Conservation (phyloP, 1,139 yeast genomes). For the Lodderomyces oxycetoniae region DNA sequence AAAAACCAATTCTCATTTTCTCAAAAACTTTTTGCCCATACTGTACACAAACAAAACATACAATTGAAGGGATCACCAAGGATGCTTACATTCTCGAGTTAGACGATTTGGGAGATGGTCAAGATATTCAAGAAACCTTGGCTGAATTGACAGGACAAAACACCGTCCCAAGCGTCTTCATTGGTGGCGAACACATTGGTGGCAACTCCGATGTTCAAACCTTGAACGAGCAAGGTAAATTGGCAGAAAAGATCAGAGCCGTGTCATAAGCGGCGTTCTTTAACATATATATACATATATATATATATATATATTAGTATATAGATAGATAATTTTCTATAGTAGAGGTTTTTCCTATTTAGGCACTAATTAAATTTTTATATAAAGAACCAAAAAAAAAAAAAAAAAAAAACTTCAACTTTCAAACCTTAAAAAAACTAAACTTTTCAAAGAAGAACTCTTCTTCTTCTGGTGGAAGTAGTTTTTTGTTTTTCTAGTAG, state of each 20-base stretch:
- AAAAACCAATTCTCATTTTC: slow-evolving; percentile 75
- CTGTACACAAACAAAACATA: slow-evolving; percentile 60
- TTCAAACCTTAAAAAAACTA: neutral
- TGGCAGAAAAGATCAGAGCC: slow-evolving; percentile 37
- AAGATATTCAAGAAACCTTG: slow-evolving; percentile 71
- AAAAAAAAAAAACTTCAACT: neutral
- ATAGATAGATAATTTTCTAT: too few species aligned
- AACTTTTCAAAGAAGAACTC: too few species aligned
- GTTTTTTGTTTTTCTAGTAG: neutral
- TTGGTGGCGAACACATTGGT: slow-evolving; percentile 87
- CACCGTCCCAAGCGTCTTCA: slow-evolving; percentile 90
- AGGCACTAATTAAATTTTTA: too few species aligned
- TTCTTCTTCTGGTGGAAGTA: too few species aligned
- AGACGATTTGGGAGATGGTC: slow-evolving; percentile 44
- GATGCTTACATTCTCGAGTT: slow-evolving; percentile 65
- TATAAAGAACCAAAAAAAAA: too few species aligned
- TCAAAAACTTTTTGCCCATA: slow-evolving; percentile 74
- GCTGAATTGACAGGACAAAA: slow-evolving; percentile 76
- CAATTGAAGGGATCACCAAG: slow-evolving; percentile 46
- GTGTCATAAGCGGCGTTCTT: too few species aligned
- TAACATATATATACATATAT: too few species aligned
- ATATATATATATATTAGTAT: too few species aligned
- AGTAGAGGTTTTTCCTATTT: too few species aligned
- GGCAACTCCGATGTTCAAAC: slow-evolving; percentile 86
- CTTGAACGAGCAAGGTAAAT: slow-evolving; percentile 37